Base-by-base conservation (phyloP, 2,329 filamentous ascomycete genomes). In the Xylariales sp. region DNA sequence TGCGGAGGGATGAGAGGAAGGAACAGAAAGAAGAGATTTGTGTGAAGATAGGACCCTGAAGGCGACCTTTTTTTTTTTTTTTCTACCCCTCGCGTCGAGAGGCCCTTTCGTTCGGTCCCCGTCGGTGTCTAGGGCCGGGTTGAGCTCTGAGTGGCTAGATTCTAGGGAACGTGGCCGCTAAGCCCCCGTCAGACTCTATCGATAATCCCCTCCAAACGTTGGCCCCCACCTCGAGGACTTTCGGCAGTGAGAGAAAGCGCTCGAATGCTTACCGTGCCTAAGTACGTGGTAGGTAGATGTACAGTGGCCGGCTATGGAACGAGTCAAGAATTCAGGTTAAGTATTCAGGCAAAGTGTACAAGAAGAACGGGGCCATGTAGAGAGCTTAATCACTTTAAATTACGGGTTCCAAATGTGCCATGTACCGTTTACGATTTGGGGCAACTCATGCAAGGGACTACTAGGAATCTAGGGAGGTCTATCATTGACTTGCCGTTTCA, bases 11-110 rank as follows among this genome's bases (percentile, higher is more conserved):
- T 37, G 46, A 44, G 44, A 33, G 37, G 42, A 40, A 48, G 51
- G 53, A 40, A 20, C 10, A 51, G 48, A 54, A 51, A 55, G 54
- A 55, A 48, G 51, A 54, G 56, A 25, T 38, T 50, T 55, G 53
- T 56, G 51, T 55, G 53, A 56, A 52, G 52, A 48, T 55, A 54
- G 46, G 44, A 51, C 42, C 51, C 44, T 51, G 47, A 44, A 48
- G 29, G 29, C 20, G 25, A 40, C 29, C 18, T n/a, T 29, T 40
- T 32, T 25, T 19, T 40, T 32, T 25, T 19, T 29, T 22, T 33
- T 32, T 33, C 29, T 32, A 40, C 38, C 38, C 38, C 38, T 40
- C 38, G 38, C 27, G 11, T 31, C 11, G 20, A n/a, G 27, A n/a
- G 27, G 15, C 37, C 16, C 27, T 15, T 15, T 38, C 11, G 28